Evolutionary conservation across 2,329 filamentous ascomycete genomes (phyloP).

Genomic region (Phaeosphaeria sp.): DNA sequence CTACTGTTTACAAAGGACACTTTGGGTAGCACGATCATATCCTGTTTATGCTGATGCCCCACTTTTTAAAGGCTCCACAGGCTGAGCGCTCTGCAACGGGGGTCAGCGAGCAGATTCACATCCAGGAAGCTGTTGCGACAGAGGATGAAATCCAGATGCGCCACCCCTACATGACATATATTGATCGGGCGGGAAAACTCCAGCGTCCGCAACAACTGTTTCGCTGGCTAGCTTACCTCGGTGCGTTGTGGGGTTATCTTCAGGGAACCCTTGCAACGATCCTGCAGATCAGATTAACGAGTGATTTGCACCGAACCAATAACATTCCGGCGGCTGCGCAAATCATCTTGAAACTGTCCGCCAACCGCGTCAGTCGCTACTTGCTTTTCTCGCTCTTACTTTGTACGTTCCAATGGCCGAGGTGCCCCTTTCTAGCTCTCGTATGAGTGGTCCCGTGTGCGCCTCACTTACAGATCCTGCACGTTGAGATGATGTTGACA

Average conservation of each 20-base stretch:
- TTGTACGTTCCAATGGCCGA: neutral
- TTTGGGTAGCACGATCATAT: conserved; percentile 17
- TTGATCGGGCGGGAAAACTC: conserved; percentile 2
- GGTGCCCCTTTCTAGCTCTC: conserved; percentile 19
- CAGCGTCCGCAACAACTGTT: conserved; percentile 3
- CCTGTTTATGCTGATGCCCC: conserved; percentile 19
- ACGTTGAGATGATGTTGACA: conserved; percentile 16
- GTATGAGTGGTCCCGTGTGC: conserved; percentile 20
- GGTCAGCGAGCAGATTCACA: conserved; percentile 22
- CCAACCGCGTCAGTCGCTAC: conserved; percentile 23
- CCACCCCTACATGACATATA: neutral
- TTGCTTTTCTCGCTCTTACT: conserved; percentile 15
- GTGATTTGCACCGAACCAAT: conserved; percentile 40
- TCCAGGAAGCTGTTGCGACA: conserved; percentile 1
- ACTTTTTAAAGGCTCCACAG: conserved; percentile 18
- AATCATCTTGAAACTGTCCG: conserved; percentile 35
- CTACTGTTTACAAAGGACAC: conserved; percentile 23
- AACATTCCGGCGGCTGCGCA: conserved; percentile 16
- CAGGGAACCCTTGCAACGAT: conserved; percentile 38
- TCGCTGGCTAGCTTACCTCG: conserved; percentile 12
- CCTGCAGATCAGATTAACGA: conserved; percentile 46
- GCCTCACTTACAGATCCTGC: conserved; percentile 14
- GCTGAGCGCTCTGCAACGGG: conserved; percentile 18
- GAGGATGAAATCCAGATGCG: conserved; percentile 1
- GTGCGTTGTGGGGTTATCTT: neutral